A percentile compares a stretch with the other conserved stretches of the same genome.
These are phyloP conservation scores for Cercospora brassicicola DNA, from an alignment of 2,329 filamentous ascomycete genomes.

Conservation along the genomic window DNA sequence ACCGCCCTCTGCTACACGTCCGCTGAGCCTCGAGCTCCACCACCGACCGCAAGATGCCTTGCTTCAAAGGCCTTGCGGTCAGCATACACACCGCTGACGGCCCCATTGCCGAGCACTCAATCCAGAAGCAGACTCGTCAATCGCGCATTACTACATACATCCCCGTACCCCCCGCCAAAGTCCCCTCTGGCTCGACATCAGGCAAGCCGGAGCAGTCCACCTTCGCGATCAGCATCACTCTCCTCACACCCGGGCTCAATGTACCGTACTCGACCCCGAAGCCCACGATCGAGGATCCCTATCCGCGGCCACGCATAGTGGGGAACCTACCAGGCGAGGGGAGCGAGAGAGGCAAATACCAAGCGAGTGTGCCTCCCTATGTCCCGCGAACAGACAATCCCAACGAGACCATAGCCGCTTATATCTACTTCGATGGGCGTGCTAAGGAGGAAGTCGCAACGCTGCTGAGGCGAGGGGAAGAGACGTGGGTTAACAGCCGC, in stretches of 20 bases:
- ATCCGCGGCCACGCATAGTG: constrained; percentile 79
- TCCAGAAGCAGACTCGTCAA: constrained; percentile 88
- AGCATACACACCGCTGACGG: constrained; percentile 83
- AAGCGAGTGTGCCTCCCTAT: constrained; percentile 72
- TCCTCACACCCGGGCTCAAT: constrained; percentile 81
- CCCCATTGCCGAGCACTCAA: constrained; percentile 86
- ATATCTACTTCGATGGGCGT: constrained; percentile 97
- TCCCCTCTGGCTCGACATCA: constrained; percentile 57
- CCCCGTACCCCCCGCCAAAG: constrained; percentile 83
- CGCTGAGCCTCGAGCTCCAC: constrained; percentile 10
- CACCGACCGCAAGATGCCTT: constrained; percentile 66
- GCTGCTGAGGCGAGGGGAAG: constrained; percentile 83
- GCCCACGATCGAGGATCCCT: constrained; percentile 70
- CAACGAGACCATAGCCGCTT: constrained; percentile 96
- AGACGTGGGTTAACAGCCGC: constrained; percentile 97
- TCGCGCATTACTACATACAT: constrained; percentile 97
- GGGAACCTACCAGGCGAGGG: constrained; percentile 63
- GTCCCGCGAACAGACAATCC: constrained; percentile 87
- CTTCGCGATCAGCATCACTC: constrained; percentile 96
- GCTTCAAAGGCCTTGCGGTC: constrained; percentile 98
- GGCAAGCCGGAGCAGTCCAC: constrained; percentile 87
- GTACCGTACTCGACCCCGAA: constrained; percentile 93
- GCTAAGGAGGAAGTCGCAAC: constrained; percentile 97
- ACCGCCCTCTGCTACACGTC: not conserved
- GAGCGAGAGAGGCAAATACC: constrained; percentile 54